These are phyloP conservation scores for Solanum hybrid DNA, from an alignment of 305 asterid genomes.

Conservation along the genomic window DNA sequence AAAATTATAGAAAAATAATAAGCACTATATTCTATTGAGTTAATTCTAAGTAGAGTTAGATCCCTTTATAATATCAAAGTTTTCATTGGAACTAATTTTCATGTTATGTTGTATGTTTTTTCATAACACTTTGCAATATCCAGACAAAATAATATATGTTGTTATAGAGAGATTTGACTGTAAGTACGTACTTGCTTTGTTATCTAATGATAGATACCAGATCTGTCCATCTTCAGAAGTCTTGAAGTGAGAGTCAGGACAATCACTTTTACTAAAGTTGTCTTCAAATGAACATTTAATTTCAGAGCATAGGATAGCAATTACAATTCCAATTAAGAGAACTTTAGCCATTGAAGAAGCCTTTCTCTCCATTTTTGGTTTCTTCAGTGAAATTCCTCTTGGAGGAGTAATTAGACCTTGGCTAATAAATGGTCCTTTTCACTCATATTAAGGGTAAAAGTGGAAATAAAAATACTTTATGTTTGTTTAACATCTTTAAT, in stretches of 20 bases:
- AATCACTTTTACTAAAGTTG: slow-evolving; percentile 49
- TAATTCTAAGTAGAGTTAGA: background rate
- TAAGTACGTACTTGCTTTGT: slow-evolving; percentile 42
- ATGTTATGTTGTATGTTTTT: background rate
- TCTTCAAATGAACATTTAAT: slow-evolving; percentile 36
- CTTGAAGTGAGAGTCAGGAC: slow-evolving; percentile 70
- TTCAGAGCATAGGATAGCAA: background rate
- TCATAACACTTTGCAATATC: background rate
- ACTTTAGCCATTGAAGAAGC: slow-evolving; percentile 1
- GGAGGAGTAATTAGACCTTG: background rate
- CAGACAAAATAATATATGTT: background rate
- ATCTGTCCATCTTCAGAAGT: slow-evolving; percentile 81
- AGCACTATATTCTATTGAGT: background rate
- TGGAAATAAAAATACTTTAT: background rate
- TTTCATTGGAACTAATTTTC: background rate
- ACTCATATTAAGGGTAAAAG: background rate
- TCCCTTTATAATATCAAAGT: background rate
- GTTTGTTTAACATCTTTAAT: background rate
- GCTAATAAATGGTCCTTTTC: background rate
- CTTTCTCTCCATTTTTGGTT: background rate
- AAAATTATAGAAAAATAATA: background rate
- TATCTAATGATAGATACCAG: slow-evolving; percentile 69
- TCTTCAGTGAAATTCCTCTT: background rate
- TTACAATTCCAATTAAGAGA: slow-evolving; percentile 5
- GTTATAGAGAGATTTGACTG: background rate